These are phyloP conservation scores for Cercospora citrullina DNA, from an alignment of 2,329 filamentous ascomycete genomes.

Conservation along the genomic window DNA sequence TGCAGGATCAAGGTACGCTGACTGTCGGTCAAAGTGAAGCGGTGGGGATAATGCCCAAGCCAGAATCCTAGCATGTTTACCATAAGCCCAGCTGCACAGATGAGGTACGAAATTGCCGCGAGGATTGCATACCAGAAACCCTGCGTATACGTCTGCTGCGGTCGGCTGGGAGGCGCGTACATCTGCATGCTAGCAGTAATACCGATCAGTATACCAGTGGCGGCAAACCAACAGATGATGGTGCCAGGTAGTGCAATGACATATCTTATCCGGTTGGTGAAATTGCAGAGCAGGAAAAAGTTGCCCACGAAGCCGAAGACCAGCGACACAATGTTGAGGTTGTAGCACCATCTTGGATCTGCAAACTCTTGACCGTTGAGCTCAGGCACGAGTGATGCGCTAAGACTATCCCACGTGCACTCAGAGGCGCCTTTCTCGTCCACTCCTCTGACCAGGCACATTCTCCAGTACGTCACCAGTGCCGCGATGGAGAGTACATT, in stretches of 20 bases:
- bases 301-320: conserved; percentile 76
- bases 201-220: conserved; percentile 63
- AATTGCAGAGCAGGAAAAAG: conserved; percentile 79
- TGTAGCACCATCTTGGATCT: conserved; percentile 73
- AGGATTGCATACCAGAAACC: conserved; percentile 86
- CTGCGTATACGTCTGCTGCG: conserved; percentile 66
- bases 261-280: conserved; percentile 77
- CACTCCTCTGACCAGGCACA: conserved; percentile 50
- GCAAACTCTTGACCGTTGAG: conserved; percentile 56
- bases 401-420: conserved; percentile 32
- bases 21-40: conserved; percentile 74
- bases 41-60: conserved; percentile 71
- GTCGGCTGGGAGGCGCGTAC: conserved; percentile 54
- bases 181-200: conserved; percentile 66
- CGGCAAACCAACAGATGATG: conserved; percentile 74
- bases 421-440: conserved; percentile 45
- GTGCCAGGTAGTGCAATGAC: conserved; percentile 79
- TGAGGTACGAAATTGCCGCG: conserved; percentile 74
- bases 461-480: conserved; percentile 77
- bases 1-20: conserved; percentile 89
- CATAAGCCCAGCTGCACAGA: conserved; percentile 73
- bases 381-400: conserved; percentile 46
- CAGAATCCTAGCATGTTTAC: conserved; percentile 78
- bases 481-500: conserved; percentile 87
- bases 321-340: conserved; percentile 76